Evolutionary conservation across 129 eudicot genomes (phyloP).

Genomic region (Centaurea solstitialis): DNA sequence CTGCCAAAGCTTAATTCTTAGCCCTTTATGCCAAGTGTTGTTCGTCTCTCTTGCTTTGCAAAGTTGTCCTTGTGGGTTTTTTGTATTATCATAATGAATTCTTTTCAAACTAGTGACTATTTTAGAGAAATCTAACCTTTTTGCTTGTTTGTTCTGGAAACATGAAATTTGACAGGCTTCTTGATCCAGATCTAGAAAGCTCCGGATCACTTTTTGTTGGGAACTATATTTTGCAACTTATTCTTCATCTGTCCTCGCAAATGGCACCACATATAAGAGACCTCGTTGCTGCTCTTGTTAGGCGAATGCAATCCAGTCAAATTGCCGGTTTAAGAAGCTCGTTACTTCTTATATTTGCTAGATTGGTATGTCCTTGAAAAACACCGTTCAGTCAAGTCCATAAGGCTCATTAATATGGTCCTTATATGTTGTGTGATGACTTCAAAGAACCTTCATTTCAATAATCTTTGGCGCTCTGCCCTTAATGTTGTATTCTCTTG

Average conservation of each 20-base stretch:
- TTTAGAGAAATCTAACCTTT: neutral
- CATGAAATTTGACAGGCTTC: conserved; percentile 55
- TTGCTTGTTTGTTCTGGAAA: conserved; percentile 8
- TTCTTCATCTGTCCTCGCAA: conserved; percentile 87
- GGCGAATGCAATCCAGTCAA: conserved; percentile 88
- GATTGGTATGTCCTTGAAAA: conserved; percentile 57
- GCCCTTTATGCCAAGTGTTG: neutral
- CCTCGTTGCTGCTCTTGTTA: conserved; percentile 84
- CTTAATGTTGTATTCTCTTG: neutral
- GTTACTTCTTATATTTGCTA: conserved; percentile 75
- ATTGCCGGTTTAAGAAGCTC: conserved; percentile 83
- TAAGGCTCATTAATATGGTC: neutral
- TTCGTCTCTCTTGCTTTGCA: neutral
- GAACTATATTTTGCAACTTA: conserved; percentile 84
- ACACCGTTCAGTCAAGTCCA: neutral
- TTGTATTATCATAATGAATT: neutral
- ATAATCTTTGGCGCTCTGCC: no score
- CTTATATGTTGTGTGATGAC: neutral
- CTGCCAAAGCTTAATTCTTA: neutral
- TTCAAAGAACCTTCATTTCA: neutral
- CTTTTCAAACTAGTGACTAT: neutral
- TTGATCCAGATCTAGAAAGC: conserved; percentile 91
- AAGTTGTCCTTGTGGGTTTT: neutral
- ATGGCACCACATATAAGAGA: conserved; percentile 88
- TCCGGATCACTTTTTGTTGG: conserved; percentile 98